These are phyloP conservation scores for Gracilariopsis chorda DNA, from an alignment of 23 red algal species.

Conservation along the genomic window DNA sequence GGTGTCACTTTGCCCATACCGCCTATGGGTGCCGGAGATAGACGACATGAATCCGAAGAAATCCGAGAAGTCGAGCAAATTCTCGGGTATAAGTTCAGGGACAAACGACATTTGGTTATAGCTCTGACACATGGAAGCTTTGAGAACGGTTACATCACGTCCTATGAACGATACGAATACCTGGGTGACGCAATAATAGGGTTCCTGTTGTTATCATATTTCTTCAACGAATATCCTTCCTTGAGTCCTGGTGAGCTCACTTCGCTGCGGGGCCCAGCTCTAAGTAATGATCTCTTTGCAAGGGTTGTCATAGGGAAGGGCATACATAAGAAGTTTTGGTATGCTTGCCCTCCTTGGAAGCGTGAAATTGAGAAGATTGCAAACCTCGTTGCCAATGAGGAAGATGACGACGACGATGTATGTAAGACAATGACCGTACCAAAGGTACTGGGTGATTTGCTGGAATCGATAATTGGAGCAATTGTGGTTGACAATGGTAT, in stretches of 20 bases:
- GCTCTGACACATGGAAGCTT: constrained; percentile 65
- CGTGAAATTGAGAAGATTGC: constrained; percentile 47
- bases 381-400: constrained; percentile 35
- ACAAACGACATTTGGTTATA: constrained; percentile 54
- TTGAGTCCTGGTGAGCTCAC: constrained; percentile 65
- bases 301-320: constrained; percentile 49
- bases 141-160: constrained; percentile 28
- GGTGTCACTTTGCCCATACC: background rate
- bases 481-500: constrained; percentile 62
- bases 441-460: constrained; percentile 68
- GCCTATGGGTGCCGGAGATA: constrained; percentile 1
- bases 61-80: constrained; percentile 37
- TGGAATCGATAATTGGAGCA: constrained; percentile 65
- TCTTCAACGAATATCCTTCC: constrained; percentile 46
- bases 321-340: constrained; percentile 59
- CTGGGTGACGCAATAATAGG: constrained; percentile 73
- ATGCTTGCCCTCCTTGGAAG: constrained; percentile 19
- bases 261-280: constrained; percentile 31
- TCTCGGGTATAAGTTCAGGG: constrained; percentile 52
- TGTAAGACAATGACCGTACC: constrained; percentile 59
- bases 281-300: constrained; percentile 74
- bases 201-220: constrained; percentile 40
- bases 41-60: background rate
- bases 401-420: constrained; percentile 44
- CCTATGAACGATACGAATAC: constrained; percentile 75